Percentiles rank a stretch among this genome's conserved stretches.
phyloP scores from a whole-genome alignment of 179 eudicot species.

The Carnegiea gigantea region DNA sequence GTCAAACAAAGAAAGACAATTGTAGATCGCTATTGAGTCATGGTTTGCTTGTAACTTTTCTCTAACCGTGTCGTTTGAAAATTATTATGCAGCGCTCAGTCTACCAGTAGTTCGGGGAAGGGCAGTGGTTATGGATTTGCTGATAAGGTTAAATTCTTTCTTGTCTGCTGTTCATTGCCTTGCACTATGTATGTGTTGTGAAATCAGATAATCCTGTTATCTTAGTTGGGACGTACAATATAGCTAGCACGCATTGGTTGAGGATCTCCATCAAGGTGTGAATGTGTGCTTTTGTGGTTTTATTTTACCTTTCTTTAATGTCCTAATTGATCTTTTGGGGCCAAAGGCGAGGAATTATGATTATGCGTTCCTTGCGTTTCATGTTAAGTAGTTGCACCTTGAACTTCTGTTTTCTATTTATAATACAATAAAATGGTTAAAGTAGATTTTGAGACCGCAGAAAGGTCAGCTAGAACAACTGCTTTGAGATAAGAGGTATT shows the following conservation, averaged over 20 bases:
- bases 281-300: no score
- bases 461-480: no score
- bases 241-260: neutral
- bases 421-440: no score
- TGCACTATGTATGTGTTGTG: neutral
- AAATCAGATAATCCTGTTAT: neutral
- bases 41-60: neutral
- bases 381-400: no score
- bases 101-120: slow-evolving; percentile 59
- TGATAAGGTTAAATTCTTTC: slow-evolving; percentile 63
- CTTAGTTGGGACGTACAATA: neutral
- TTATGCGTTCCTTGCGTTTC: no score
- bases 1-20: neutral
- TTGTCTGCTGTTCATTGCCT: slow-evolving; percentile 13
- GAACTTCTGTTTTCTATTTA: no score
- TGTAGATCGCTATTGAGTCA: neutral
- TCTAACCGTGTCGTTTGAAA: neutral
- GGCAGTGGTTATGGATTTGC: slow-evolving; percentile 96
- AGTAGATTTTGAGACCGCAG: no score
- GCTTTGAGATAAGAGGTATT: no score
- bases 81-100: slow-evolving; percentile 45
- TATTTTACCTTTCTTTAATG: no score
- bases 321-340: no score
- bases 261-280: no score
- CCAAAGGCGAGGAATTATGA: no score